A percentile compares a stretch with the other conserved stretches of the same genome.
phyloP scores from a whole-genome alignment of 176 grass and related monocot species.

The Olyra latifolia region DNA sequence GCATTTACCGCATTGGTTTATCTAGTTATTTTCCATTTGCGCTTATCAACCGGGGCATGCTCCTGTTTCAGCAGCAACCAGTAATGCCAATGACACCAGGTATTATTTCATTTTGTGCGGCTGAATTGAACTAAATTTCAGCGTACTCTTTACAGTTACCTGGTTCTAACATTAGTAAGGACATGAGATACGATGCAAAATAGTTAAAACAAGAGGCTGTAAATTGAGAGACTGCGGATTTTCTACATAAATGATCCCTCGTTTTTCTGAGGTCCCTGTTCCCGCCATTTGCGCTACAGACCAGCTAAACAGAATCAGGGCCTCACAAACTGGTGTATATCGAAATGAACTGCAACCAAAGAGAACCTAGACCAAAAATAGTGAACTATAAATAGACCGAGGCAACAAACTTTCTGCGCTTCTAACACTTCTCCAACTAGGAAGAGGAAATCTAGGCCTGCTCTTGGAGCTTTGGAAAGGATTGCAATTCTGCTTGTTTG shows the following conservation, averaged over 20 bases:
- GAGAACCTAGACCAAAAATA: constrained; percentile 39
- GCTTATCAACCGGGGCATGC: neutral
- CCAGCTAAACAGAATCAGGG: constrained; percentile 28
- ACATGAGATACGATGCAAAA: neutral
- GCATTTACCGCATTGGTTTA: neutral
- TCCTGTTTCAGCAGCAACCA: neutral
- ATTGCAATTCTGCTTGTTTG: constrained; percentile 29
- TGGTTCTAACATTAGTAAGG: neutral
- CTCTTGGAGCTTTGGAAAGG: constrained; percentile 26
- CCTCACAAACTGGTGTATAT: constrained; percentile 32
- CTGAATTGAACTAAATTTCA: neutral
- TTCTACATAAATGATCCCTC: neutral
- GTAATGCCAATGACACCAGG: neutral
- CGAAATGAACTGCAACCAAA: constrained; percentile 26
- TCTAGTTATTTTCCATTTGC: neutral
- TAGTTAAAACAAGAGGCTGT: constrained; percentile 6
- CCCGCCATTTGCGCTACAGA: constrained; percentile 33
- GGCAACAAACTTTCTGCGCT: constrained; percentile 29
- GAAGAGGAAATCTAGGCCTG: constrained; percentile 36
- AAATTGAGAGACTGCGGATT: neutral
- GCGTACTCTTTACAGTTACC: neutral
- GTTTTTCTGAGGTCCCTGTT: constrained; percentile 3
- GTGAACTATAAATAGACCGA: constrained; percentile 51
- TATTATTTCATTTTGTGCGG: neutral
- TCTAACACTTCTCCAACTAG: constrained; percentile 44